A percentile compares a stretch with the other conserved stretches of the same genome.
Evolutionary conservation across 805 yeast genomes (phyloP).

Genomic region (Wickerhamomyces silvicola): DNA sequence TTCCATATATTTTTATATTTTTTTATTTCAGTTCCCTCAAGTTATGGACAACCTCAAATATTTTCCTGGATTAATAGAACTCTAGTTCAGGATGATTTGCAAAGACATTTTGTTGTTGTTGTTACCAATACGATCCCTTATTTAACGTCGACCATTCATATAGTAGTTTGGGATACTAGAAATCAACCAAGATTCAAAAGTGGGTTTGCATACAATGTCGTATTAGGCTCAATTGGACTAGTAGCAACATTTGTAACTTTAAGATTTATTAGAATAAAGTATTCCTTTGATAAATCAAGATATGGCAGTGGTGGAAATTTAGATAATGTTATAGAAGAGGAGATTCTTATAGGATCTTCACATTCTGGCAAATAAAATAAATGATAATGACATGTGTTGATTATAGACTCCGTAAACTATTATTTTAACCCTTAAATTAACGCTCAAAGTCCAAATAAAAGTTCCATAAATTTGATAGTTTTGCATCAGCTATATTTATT

Average conservation of each 20-base stretch:
- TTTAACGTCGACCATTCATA: constrained; percentile 31
- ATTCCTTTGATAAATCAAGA: neutral
- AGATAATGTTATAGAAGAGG: too few relatives aligned
- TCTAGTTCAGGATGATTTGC: constrained; percentile 16
- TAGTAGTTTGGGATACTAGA: constrained; percentile 31
- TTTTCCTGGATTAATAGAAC: constrained; percentile 48
- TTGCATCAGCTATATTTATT: too few relatives aligned
- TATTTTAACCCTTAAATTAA: too few relatives aligned
- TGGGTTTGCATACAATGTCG: constrained; percentile 32
- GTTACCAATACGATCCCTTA: constrained; percentile 34
- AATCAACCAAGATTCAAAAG: constrained; percentile 29
- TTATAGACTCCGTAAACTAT: too few relatives aligned
- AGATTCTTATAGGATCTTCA: too few relatives aligned
- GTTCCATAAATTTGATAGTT: too few relatives aligned
- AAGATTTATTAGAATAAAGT: constrained; percentile 1
- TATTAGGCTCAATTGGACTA: constrained; percentile 3
- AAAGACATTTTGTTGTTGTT: constrained; percentile 28
- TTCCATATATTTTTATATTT: constrained; percentile 43
- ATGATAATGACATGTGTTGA: too few relatives aligned
- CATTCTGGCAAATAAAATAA: neutral
- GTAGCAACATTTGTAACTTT: constrained; percentile 3
- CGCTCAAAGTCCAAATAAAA: too few relatives aligned
- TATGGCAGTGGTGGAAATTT: constrained; percentile 5
- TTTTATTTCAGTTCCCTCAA: constrained; percentile 39
- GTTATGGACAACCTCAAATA: constrained; percentile 50